Evolutionary conservation across 2,329 filamentous ascomycete species (phyloP).

Genomic region (Colletotrichum brevisporum): DNA sequence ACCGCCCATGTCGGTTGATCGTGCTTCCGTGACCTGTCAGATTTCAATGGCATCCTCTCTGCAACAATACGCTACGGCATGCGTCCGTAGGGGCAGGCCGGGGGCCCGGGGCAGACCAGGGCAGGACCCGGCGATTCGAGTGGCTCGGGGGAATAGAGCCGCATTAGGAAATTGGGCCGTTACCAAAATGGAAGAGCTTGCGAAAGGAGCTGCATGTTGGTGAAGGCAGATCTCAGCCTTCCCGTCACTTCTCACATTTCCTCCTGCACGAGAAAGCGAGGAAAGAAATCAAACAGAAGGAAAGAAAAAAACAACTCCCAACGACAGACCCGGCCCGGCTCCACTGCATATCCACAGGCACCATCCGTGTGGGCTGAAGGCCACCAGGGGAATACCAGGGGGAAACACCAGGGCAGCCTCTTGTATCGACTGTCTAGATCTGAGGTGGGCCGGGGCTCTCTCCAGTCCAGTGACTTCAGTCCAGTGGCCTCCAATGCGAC

Average conservation of each 20-base stretch:
- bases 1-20: constrained; percentile 38
- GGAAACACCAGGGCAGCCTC: no score
- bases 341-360: constrained; percentile 21
- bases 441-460: constrained; percentile 6
- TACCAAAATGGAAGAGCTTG: constrained; percentile 41
- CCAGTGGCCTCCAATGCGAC: constrained; percentile 10
- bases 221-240: constrained; percentile 31
- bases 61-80: constrained; percentile 8
- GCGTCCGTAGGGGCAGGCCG: constrained; percentile 10
- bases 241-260: constrained; percentile 32
- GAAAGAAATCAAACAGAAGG: constrained; percentile 19
- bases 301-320: background rate
- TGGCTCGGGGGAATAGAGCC: constrained; percentile 30
- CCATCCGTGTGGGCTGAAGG: constrained; percentile 18
- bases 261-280: constrained; percentile 15
- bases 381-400: background rate
- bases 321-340: constrained; percentile 15
- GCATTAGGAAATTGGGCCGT: constrained; percentile 35
- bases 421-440: constrained; percentile 10
- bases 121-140: constrained; percentile 12
- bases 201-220: constrained; percentile 31
- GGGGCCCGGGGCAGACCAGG: background rate
- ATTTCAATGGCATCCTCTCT: constrained; percentile 6
- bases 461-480: no score
- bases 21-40: constrained; percentile 35